Evolutionary conservation across 495 filamentous ascomycete genomes (phyloP).

Genomic region (Xanthoparmelia taractica): DNA sequence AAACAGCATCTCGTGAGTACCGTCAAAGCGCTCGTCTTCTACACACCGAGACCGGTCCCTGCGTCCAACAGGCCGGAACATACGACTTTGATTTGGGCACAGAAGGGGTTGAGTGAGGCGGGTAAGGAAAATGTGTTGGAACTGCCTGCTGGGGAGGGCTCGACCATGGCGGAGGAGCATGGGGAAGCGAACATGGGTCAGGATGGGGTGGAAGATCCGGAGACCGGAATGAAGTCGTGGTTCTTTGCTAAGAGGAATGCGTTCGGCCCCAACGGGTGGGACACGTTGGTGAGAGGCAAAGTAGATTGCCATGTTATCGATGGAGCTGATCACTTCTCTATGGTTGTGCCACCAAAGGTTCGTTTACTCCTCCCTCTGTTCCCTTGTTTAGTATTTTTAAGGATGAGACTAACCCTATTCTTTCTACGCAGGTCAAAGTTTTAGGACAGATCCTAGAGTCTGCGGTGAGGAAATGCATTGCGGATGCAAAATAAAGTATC

Average conservation of each 20-base stretch:
- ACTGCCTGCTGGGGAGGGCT: not conserved
- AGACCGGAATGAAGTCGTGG: slow-evolving; percentile 13
- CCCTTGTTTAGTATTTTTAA: not conserved
- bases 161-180: not conserved
- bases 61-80: not conserved
- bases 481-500: not conserved
- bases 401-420: not conserved
- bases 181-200: not conserved
- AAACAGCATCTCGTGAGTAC: slow-evolving; percentile 58
- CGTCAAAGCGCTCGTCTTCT: slow-evolving; percentile 51
- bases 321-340: slow-evolving; percentile 61
- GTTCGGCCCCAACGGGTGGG: slow-evolving; percentile 74
- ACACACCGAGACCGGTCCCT: slow-evolving; percentile 45
- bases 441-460: not conserved
- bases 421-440: not conserved
- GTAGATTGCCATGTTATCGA: slow-evolving; percentile 50
- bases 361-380: slow-evolving; percentile 22
- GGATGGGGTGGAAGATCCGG: not conserved
- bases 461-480: not conserved
- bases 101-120: slow-evolving; percentile 14
- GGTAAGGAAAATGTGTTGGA: not conserved
- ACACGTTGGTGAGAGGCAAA: slow-evolving; percentile 53
- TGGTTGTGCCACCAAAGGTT: slow-evolving; percentile 54
- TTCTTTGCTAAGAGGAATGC: slow-evolving; percentile 52
- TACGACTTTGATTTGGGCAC: slow-evolving; percentile 15